A percentile compares a stretch with the other conserved stretches of the same genome.
These are phyloP conservation scores for Blattamonas nauphoetae DNA, from an alignment of 78 protist genomes.

Conservation along the genomic window DNA sequence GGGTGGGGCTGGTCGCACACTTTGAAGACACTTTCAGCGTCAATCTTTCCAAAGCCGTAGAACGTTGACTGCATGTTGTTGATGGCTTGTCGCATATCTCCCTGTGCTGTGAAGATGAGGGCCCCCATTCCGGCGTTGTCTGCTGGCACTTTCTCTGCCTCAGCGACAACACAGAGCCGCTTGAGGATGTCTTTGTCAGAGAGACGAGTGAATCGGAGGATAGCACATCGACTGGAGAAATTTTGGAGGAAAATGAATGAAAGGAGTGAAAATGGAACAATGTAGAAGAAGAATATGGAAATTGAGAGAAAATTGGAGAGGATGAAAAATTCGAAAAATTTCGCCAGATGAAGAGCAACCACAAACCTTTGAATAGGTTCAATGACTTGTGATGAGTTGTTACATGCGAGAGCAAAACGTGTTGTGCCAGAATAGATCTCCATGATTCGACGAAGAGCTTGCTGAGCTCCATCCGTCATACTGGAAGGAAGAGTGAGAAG, in stretches of 20 bases:
- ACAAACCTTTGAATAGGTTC: conserved; percentile 84
- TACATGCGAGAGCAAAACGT: conserved; percentile 93
- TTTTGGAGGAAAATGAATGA: too few relatives aligned
- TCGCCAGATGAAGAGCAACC: too few relatives aligned
- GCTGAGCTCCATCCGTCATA: conserved; percentile 93
- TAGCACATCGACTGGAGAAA: conserved; percentile 87
- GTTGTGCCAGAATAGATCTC: conserved; percentile 81
- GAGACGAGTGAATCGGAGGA: conserved; percentile 66
- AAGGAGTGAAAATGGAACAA: too few relatives aligned
- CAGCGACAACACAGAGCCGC: conserved; percentile 44
- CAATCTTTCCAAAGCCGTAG: conserved; percentile 76
- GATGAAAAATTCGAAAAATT: too few relatives aligned
- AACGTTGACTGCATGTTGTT: conserved; percentile 84
- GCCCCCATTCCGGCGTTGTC: conserved; percentile 76
- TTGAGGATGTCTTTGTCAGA: conserved; percentile 53
- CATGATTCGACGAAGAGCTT: conserved; percentile 92
- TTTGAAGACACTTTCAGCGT: conserved; percentile 71
- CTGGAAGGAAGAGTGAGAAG: too few relatives aligned
- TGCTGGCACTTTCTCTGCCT: conserved; percentile 38
- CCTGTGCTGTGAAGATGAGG: conserved; percentile 81
- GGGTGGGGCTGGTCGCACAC: conserved; percentile 96
- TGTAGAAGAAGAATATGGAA: too few relatives aligned
- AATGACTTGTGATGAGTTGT: conserved; percentile 75
- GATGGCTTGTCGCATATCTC: conserved; percentile 86
- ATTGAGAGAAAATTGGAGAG: too few relatives aligned